Evolutionary conservation across 139 green algal species (phyloP).

Genomic region (Haematococcus sp.): DNA sequence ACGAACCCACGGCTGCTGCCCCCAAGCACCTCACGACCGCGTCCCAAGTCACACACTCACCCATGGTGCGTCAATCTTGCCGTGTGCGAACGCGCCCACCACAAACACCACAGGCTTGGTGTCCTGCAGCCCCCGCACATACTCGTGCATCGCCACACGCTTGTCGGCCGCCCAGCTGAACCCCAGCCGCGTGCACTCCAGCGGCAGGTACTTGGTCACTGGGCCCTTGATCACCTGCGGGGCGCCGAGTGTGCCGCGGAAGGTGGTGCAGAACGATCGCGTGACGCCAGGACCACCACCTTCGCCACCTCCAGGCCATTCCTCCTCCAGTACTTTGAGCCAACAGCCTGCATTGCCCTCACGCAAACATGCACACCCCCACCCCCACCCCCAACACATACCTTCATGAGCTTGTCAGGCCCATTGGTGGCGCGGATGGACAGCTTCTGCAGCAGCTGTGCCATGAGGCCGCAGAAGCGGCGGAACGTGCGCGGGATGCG

Average conservation of each 20-base stretch:
- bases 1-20: too few species aligned
- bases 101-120: conserved; percentile 78
- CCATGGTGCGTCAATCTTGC: conserved; percentile 80
- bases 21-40: too few species aligned
- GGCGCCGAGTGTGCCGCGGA: too few species aligned
- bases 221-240: conserved; percentile 86
- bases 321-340: too few species aligned
- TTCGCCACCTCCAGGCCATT: too few species aligned
- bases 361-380: too few species aligned
- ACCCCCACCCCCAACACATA: too few species aligned
- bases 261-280: too few species aligned
- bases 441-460: conserved; percentile 98
- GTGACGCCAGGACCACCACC: too few species aligned
- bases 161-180: conserved; percentile 75
- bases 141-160: conserved; percentile 53
- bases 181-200: conserved; percentile 66
- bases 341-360: background rate
- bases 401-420: conserved; percentile 92
- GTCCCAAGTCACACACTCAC: background rate
- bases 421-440: conserved; percentile 93
- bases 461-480: conserved; percentile 93
- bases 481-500: conserved; percentile 93
- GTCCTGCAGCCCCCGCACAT: conserved; percentile 39
- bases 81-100: conserved; percentile 91
- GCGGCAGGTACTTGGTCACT: conserved; percentile 82